Evolutionary conservation across 768 basidiomycete genomes (phyloP).

Genomic region (Tulasnella sp.): DNA sequence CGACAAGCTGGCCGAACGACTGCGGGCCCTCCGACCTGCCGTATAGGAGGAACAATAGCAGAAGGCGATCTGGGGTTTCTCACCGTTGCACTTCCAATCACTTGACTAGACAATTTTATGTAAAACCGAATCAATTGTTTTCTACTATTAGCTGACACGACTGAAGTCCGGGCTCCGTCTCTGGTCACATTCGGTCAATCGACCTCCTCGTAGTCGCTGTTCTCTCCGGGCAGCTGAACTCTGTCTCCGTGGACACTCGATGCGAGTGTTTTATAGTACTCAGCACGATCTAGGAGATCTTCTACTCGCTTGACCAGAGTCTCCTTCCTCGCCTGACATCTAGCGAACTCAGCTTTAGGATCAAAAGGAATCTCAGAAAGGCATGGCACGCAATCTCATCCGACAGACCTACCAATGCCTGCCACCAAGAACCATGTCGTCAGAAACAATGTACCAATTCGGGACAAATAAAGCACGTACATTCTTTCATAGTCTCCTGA

Average conservation of each 20-base stretch:
- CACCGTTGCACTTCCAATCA: not conserved
- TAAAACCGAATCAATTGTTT: not conserved
- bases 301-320: conserved; percentile 12
- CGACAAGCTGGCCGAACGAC: conserved; percentile 75
- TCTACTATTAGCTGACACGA: not conserved
- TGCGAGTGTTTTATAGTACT: not conserved
- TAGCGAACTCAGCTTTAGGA: conserved; percentile 6
- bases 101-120: not conserved
- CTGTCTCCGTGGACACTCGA: not conserved
- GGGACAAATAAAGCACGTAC: not conserved
- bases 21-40: conserved; percentile 59
- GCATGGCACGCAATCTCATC: not conserved
- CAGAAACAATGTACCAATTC: not conserved
- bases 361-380: not conserved
- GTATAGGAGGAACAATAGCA: not conserved
- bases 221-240: not conserved
- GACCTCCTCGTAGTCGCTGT: not conserved
- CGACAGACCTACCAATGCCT: not conserved
- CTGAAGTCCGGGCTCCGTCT: no score
- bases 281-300: conserved; percentile 6
- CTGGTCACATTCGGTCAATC: not conserved
- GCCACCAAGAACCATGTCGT: not conserved
- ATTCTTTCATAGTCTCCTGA: conserved; percentile 8
- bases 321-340: conserved; percentile 25
- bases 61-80: not conserved